Conservation (phyloP, 2,329 filamentous ascomycete species). For the Sphaerulina vaccinii region DNA sequence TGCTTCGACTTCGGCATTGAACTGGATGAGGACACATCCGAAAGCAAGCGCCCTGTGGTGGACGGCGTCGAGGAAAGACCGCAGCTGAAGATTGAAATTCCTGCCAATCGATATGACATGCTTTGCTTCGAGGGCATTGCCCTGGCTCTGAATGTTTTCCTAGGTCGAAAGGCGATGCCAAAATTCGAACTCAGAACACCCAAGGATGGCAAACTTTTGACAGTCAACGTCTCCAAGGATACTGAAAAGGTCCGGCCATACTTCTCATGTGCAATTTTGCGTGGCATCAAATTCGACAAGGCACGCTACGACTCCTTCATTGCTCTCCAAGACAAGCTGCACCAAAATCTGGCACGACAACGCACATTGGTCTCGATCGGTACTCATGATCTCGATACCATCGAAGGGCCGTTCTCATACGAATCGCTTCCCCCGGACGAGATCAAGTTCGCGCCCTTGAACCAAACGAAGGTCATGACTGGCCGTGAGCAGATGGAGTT, state of each 20-base stretch:
- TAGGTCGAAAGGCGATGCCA: slow-evolving; percentile 70
- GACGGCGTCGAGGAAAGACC: slow-evolving; percentile 81
- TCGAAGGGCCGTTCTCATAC: slow-evolving; percentile 94
- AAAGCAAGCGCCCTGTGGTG: slow-evolving; percentile 69
- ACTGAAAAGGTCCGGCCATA: slow-evolving; percentile 81
- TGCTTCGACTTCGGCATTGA: slow-evolving; percentile 99
- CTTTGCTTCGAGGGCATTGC: slow-evolving; percentile 96
- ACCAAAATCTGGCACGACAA: slow-evolving; percentile 91
- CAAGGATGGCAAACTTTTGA: slow-evolving; percentile 69
- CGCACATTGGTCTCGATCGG: slow-evolving; percentile 94
- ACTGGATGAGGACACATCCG: slow-evolving; percentile 89
- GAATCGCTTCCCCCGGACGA: slow-evolving; percentile 88
- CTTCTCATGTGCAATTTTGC: slow-evolving; percentile 83
- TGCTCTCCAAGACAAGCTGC: slow-evolving; percentile 92
- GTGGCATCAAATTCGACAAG: slow-evolving; percentile 88
- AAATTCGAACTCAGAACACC: slow-evolving; percentile 76
- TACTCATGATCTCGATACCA: slow-evolving; percentile 91
- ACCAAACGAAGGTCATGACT: slow-evolving; percentile 86
- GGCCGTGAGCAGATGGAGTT: slow-evolving; percentile 87
- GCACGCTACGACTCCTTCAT: slow-evolving; percentile 97
- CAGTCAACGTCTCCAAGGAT: slow-evolving; percentile 66
- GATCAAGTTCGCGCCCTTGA: slow-evolving; percentile 86
- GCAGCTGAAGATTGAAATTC: slow-evolving; percentile 96
- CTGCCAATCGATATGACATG: slow-evolving; percentile 88
- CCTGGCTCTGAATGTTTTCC: slow-evolving; percentile 93